Percentiles rank a stretch among this genome's conserved stretches.
Evolutionary conservation across 768 basidiomycete genomes (phyloP).

Genomic region (Pulveroboletus sp.): DNA sequence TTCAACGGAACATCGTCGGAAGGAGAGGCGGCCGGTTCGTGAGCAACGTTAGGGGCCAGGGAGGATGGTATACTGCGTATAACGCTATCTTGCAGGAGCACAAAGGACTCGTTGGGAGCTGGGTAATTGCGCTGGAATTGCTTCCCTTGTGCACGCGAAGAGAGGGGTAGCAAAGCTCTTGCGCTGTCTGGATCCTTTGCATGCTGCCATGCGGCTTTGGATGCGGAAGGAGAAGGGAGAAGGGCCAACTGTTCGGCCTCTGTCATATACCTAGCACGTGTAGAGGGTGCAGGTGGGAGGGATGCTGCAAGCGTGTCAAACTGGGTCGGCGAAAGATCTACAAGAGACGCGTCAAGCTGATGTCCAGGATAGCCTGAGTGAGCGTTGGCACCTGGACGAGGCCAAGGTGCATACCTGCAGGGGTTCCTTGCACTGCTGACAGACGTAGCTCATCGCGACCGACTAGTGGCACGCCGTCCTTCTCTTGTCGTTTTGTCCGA

Average conservation of each 20-base stretch:
- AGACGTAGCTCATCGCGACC: slow-evolving; percentile 47
- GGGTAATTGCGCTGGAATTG: slow-evolving; percentile 49
- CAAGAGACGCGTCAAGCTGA: slow-evolving; percentile 86
- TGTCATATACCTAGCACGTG: slow-evolving; percentile 34
- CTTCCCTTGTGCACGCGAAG: slow-evolving; percentile 56
- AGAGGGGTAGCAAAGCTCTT: slow-evolving; percentile 36
- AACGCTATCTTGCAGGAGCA: slow-evolving; percentile 82
- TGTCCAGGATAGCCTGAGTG: slow-evolving; percentile 7
- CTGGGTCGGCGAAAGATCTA: slow-evolving; percentile 79
- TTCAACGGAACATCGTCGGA: slow-evolving; percentile 30
- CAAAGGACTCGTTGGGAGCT: slow-evolving; percentile 83
- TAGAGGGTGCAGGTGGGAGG: slow-evolving; percentile 51
- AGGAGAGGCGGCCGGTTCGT: slow-evolving; percentile 41
- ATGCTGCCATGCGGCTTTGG: slow-evolving; percentile 61
- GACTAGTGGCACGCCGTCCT: background rate
- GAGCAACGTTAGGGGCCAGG: slow-evolving; percentile 35
- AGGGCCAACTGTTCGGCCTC: slow-evolving; percentile 44
- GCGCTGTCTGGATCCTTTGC: slow-evolving; percentile 40
- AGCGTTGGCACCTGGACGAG: background rate
- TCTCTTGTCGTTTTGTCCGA: no score
- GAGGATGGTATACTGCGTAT: slow-evolving; percentile 64
- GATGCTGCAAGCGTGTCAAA: slow-evolving; percentile 80
- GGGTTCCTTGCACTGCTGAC: slow-evolving; percentile 90
- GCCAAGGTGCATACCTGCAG: slow-evolving; percentile 52
- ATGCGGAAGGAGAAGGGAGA: slow-evolving; percentile 45